Evolutionary conservation across 176 grass and related monocot genomes (phyloP).

Genomic region (Oryza glumipatula): DNA sequence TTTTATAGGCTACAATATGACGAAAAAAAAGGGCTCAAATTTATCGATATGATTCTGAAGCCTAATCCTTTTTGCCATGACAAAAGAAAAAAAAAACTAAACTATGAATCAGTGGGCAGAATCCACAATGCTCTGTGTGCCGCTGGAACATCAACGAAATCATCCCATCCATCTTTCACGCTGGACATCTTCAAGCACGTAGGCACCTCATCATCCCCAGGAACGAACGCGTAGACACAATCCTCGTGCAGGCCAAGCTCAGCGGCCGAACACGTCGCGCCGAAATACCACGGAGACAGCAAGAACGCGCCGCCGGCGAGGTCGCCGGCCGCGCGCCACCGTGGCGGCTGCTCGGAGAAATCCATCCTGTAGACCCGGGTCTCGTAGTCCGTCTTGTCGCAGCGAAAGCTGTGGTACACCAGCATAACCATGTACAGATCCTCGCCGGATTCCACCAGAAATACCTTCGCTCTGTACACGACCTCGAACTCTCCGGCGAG

Average conservation of each 20-base stretch:
- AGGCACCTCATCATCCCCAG: background rate
- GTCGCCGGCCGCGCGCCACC: background rate
- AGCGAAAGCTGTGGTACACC: too few species aligned
- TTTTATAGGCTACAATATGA: background rate
- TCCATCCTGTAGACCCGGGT: background rate
- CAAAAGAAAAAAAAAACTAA: background rate
- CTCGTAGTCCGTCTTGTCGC: background rate
- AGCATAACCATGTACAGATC: conserved; percentile 6
- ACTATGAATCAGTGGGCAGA: background rate
- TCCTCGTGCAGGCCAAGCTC: background rate
- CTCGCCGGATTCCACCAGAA: background rate
- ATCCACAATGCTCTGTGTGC: conserved; percentile 5
- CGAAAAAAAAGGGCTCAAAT: background rate
- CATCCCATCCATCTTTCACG: background rate
- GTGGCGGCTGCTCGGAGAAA: background rate
- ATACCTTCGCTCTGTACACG: background rate
- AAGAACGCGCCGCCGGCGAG: background rate
- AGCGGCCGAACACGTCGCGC: background rate
- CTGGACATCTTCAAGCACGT: background rate
- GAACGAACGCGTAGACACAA: background rate
- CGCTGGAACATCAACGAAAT: background rate
- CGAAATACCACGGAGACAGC: background rate
- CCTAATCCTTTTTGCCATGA: background rate
- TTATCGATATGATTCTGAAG: background rate
- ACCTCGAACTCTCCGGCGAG: background rate